Evolutionary conservation across 768 basidiomycete species (phyloP).

Genomic region (Botryobasidium botryosum): DNA sequence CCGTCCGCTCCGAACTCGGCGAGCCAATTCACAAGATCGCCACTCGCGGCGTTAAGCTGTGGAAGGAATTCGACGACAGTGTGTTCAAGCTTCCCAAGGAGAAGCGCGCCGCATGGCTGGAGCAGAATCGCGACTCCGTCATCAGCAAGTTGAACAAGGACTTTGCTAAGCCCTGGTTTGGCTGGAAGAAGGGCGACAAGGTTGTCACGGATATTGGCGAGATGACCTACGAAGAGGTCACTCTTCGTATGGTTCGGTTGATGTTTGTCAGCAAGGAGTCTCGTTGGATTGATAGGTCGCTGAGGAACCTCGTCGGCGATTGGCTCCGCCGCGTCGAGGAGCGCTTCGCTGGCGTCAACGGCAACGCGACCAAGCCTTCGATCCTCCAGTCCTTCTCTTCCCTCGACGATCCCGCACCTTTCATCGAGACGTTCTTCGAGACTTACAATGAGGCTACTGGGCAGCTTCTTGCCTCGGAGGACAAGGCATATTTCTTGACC

Average conservation of each 20-base stretch:
- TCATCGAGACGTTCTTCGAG: slow-evolving; percentile 70
- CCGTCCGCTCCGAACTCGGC: slow-evolving; percentile 92
- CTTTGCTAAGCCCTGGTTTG: slow-evolving; percentile 96
- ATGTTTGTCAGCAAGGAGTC: slow-evolving; percentile 88
- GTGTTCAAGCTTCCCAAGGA: slow-evolving; percentile 94
- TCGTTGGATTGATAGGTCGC: slow-evolving; percentile 83
- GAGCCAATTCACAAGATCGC: slow-evolving; percentile 99
- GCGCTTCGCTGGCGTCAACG: slow-evolving; percentile 82
- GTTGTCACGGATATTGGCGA: slow-evolving; percentile 77
- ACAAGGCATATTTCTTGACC: slow-evolving; percentile 87
- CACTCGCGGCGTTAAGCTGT: slow-evolving; percentile 88
- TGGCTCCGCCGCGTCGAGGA: slow-evolving; percentile 95
- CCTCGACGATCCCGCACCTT: slow-evolving; percentile 65
- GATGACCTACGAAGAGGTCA: slow-evolving; percentile 98
- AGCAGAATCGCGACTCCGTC: slow-evolving; percentile 62
- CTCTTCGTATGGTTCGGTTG: slow-evolving; percentile 75
- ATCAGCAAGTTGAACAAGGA: slow-evolving; percentile 86
- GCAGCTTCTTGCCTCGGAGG: slow-evolving; percentile 85
- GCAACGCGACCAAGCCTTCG: slow-evolving; percentile 59
- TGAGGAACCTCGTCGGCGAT: slow-evolving; percentile 89
- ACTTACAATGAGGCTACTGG: slow-evolving; percentile 64
- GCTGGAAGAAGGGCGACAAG: slow-evolving; percentile 81
- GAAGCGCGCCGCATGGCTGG: slow-evolving; percentile 80
- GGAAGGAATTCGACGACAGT: slow-evolving; percentile 97
- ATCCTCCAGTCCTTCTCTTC: slow-evolving; percentile 66